A percentile compares a stretch with the other conserved stretches of the same genome.
Conservation (phyloP, 108 stramenopile species). For the Nitzschia sp. region DNA sequence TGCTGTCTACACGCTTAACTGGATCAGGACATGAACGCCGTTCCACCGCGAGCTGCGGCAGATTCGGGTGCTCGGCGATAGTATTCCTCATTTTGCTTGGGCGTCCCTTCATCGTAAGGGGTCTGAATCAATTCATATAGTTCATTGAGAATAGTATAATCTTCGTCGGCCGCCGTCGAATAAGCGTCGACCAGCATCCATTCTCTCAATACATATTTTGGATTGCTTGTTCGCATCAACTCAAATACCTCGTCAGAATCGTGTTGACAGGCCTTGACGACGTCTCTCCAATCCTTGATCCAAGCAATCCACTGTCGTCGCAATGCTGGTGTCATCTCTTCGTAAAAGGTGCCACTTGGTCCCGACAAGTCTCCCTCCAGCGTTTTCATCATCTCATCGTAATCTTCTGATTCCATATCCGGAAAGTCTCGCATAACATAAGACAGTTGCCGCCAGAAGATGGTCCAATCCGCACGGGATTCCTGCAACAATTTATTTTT, state of each 20-base stretch:
- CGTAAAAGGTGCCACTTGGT: constrained; percentile 65
- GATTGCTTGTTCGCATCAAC: constrained; percentile 65
- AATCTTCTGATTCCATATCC: constrained; percentile 39
- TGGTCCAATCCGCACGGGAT: constrained; percentile 80
- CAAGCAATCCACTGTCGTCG: constrained; percentile 44
- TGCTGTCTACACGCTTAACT: constrained; percentile 39
- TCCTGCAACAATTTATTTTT: constrained; percentile 46
- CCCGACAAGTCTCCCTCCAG: constrained; percentile 43
- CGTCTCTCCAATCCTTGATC: constrained; percentile 71
- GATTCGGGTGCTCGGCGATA: constrained; percentile 74
- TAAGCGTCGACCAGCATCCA: constrained; percentile 92
- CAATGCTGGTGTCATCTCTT: constrained; percentile 44
- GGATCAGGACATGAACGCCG: constrained; percentile 90
- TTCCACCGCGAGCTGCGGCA: constrained; percentile 68
- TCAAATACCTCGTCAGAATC: constrained; percentile 29
- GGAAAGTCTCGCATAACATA: constrained; percentile 60
- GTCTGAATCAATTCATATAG: constrained; percentile 62
- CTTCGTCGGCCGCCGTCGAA: constrained; percentile 65
- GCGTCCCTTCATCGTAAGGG: constrained; percentile 76
- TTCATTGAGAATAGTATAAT: constrained; percentile 59
- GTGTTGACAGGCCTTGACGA: constrained; percentile 18
- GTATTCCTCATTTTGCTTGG: constrained; percentile 48
- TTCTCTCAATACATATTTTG: constrained; percentile 81
- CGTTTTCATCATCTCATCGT: constrained; percentile 59
- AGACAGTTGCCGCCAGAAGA: constrained; percentile 78